A percentile compares a stretch with the other conserved stretches of the same genome.
Evolutionary conservation across 768 basidiomycete genomes (phyloP).

Genomic region (Naganishia vaughanmartiniae): DNA sequence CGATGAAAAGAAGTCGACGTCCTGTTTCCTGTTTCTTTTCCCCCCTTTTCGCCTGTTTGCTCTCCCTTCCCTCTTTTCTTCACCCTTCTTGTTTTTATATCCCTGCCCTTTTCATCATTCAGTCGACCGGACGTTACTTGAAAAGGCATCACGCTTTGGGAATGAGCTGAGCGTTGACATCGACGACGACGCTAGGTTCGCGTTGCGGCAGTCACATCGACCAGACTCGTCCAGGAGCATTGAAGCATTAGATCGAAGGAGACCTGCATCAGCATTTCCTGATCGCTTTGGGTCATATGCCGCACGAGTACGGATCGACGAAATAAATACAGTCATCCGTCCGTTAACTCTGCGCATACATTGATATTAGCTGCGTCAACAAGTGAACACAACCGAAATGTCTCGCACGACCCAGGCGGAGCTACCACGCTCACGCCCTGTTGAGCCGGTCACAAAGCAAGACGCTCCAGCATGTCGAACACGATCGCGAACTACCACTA

Average conservation of each 20-base stretch:
- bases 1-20: too few species aligned
- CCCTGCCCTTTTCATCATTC: neutral
- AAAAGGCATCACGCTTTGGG: neutral
- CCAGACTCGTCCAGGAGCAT: neutral
- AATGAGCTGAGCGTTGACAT: neutral
- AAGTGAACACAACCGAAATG: neutral
- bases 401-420: neutral
- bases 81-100: neutral
- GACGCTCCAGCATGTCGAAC: constrained; percentile 23
- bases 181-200: neutral
- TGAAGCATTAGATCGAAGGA: neutral
- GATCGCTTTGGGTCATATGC: too few species aligned
- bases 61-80: neutral
- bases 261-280: too few species aligned
- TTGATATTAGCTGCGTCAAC: neutral
- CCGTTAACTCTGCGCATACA: neutral
- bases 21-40: too few species aligned
- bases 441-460: neutral
- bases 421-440: constrained; percentile 6
- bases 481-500: neutral
- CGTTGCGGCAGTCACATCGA: neutral
- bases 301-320: neutral
- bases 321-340: neutral
- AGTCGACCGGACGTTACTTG: neutral
- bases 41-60: neutral